These are phyloP conservation scores for Sarcomyxa edulis DNA, from an alignment of 768 basidiomycete genomes.

Conservation along the genomic window DNA sequence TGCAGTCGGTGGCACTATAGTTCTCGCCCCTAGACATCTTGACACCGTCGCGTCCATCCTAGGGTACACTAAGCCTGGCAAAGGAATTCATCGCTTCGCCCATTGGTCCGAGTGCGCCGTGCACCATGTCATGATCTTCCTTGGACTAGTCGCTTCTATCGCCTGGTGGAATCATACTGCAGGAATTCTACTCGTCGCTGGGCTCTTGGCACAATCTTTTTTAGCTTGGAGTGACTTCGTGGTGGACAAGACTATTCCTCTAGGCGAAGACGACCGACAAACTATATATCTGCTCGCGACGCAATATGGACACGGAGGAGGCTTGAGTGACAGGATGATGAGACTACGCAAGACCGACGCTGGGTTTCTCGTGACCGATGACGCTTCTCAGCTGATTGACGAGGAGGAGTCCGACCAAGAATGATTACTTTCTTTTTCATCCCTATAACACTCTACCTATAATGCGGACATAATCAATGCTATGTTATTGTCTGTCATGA, in stretches of 20 bases:
- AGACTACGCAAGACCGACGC: too few relatives aligned
- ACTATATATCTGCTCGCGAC: constrained; percentile 31
- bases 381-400: too few relatives aligned
- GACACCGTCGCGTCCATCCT: constrained; percentile 28
- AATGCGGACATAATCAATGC: too few relatives aligned
- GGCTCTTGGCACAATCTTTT: constrained; percentile 20
- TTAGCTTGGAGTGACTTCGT: constrained; percentile 32
- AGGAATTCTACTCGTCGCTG: constrained; percentile 19
- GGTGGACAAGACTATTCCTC: constrained; percentile 24
- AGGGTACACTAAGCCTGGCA: constrained; percentile 22
- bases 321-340: too few relatives aligned
- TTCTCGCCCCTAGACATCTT: constrained; percentile 30
- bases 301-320: too few relatives aligned
- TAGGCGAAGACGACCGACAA: constrained; percentile 38
- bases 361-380: too few relatives aligned
- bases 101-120: constrained; percentile 34
- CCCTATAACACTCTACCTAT: too few relatives aligned
- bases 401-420: too few relatives aligned
- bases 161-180: constrained; percentile 21
- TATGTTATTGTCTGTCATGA: too few relatives aligned
- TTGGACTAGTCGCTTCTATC: constrained; percentile 21
- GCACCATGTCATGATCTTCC: constrained; percentile 32
- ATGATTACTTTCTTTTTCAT: too few relatives aligned
- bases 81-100: constrained; percentile 33
- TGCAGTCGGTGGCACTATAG: constrained; percentile 35